Conservation (phyloP, 2,329 filamentous ascomycete genomes). For the Phialophora expanda region DNA sequence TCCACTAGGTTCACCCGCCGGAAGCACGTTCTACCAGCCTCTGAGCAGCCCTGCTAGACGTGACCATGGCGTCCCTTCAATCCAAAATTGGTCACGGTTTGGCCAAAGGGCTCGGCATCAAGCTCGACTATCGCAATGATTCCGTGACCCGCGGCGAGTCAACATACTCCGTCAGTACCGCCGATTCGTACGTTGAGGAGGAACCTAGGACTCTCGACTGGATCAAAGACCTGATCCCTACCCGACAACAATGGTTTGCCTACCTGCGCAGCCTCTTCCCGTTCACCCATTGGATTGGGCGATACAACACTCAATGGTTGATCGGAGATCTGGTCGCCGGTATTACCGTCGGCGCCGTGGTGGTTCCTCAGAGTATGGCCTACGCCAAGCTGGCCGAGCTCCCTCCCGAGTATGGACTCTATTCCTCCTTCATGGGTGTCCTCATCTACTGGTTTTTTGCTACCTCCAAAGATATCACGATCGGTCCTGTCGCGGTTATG, state of each 20-base stretch:
- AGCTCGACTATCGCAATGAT: slow-evolving; percentile 70
- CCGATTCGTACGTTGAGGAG: slow-evolving; percentile 80
- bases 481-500: slow-evolving; percentile 94
- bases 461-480: slow-evolving; percentile 98
- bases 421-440: slow-evolving; percentile 95
- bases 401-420: slow-evolving; percentile 82
- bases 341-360: slow-evolving; percentile 75
- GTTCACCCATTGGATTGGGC: slow-evolving; percentile 83
- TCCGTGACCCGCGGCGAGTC: slow-evolving; percentile 78
- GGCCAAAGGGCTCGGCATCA: slow-evolving; percentile 82
- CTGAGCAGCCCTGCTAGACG: slow-evolving; percentile 8
- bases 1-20: slow-evolving; percentile 17
- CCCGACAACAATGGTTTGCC: slow-evolving; percentile 55
- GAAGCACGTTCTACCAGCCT: slow-evolving; percentile 19
- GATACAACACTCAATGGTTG: slow-evolving; percentile 90
- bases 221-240: slow-evolving; percentile 68
- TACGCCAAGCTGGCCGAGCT: slow-evolving; percentile 85
- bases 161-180: slow-evolving; percentile 72
- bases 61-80: slow-evolving; percentile 39
- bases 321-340: slow-evolving; percentile 86
- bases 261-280: slow-evolving; percentile 82
- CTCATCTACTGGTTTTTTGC: slow-evolving; percentile 97
- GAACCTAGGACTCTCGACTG: slow-evolving; percentile 78
- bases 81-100: slow-evolving; percentile 72
- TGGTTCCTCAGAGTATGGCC: slow-evolving; percentile 97